Base-by-base conservation (phyloP, 345 rosid genomes). In the Eucalyptus virginea region DNA sequence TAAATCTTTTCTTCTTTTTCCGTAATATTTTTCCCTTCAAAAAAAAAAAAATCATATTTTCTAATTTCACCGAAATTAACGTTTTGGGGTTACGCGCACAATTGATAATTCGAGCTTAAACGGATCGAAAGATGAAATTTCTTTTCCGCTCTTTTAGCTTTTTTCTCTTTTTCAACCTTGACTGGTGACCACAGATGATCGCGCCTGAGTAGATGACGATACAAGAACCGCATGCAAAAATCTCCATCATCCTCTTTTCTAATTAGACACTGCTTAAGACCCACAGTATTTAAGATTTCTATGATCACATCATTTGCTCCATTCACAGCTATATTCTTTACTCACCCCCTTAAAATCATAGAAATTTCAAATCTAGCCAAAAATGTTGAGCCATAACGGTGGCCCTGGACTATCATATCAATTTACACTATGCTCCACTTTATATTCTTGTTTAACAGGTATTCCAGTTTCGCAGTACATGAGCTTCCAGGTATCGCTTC, bases 401-500 rank as follows among this genome's bases (percentile, higher is more conserved):
- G 81, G 81, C 26, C 83, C 26, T 52, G 83, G 9, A 40, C 83
- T 37, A 40, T 40, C 58, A 40, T 40, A 40, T 62, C 45, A 50
- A 77, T 32, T 60, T 89, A 47, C 50, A n/a, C n/a, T 47, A 18
- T 19, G 56, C 34, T 37, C 23, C 56, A 5, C 48, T 10, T 10
- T 28, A 54, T 21, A 5, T 37, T 16, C 30, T 11, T 50, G 87
- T 67, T 90, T 87, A 89, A 87, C 88, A 88, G 86, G 88, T 26
- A 91, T 89, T 90, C 93, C 89, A 88, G n/a, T 87, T 90, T 89
- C 89, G 90, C 34, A 89, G 50, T 49, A 90, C 52, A 91, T 92
- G 92, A 77, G 89, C 93, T 89, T 92, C 90, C 23, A 95, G 88
- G 89, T 89, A 93, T 85, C 88, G 94, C 89, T 91, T 96, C 98